These are phyloP conservation scores for Triglochin maritima DNA, from an alignment of 106 monocot species.

Conservation along the genomic window DNA sequence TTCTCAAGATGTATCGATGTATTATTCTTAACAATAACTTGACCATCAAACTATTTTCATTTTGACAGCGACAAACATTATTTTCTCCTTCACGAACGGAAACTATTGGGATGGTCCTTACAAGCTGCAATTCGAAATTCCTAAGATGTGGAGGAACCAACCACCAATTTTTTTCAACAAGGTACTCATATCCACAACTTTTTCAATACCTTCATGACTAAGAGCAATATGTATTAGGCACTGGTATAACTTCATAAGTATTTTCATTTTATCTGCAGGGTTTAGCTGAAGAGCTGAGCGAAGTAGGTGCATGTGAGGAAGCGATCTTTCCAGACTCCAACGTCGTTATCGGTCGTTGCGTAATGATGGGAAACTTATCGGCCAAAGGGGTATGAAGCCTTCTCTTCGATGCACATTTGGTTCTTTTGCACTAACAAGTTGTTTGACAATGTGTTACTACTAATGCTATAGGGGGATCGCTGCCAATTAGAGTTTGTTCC, in stretches of 20 bases:
- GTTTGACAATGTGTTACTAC: neutral
- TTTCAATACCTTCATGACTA: conserved; percentile 1
- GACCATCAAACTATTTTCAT: neutral
- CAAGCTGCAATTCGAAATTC: conserved; percentile 49
- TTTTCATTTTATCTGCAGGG: conserved; percentile 27
- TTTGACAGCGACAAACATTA: conserved; percentile 54
- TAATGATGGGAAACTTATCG: conserved; percentile 51
- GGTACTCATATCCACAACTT: conserved; percentile 34
- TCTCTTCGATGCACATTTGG: neutral
- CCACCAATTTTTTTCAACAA: conserved; percentile 72
- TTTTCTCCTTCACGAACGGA: conserved; percentile 95
- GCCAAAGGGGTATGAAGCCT: conserved; percentile 41
- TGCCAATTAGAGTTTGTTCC: conserved; percentile 66
- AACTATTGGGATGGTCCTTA: conserved; percentile 84
- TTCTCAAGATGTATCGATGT: neutral
- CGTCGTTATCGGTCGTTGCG: conserved; percentile 54
- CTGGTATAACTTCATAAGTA: neutral
- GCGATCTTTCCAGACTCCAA: conserved; percentile 82
- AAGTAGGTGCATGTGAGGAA: conserved; percentile 67
- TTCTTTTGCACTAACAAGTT: neutral
- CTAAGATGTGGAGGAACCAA: conserved; percentile 53
- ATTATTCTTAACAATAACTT: neutral
- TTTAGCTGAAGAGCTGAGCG: conserved; percentile 59
- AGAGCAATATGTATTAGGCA: neutral
- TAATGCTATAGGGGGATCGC: conserved; percentile 44